These are phyloP conservation scores for Nephromyces sp. DNA, from an alignment of 169 alveolate genomes.

Conservation along the genomic window DNA sequence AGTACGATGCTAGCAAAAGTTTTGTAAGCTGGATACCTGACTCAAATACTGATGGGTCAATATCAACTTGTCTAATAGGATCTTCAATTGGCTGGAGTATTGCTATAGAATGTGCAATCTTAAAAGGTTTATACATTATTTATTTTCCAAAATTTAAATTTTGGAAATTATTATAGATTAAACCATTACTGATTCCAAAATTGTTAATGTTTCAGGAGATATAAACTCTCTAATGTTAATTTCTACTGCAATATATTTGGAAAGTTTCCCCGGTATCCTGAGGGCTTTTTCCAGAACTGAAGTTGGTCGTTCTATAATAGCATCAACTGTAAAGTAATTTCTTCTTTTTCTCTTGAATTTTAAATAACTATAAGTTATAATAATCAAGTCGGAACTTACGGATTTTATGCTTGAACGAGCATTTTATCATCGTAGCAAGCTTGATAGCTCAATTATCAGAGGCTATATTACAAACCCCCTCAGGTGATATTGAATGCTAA, in stretches of 20 bases:
- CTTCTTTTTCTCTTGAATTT: not conserved
- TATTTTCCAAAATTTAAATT: not conserved
- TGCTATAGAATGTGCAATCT: not conserved
- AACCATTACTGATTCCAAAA: too few relatives aligned
- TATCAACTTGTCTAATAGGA: not conserved
- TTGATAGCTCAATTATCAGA: not conserved
- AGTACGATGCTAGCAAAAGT: not conserved
- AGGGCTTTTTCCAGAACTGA: not conserved
- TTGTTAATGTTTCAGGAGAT: not conserved
- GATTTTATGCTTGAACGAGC: not conserved
- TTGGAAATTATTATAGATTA: not conserved
- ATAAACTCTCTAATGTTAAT: not conserved
- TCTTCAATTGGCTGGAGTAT: not conserved
- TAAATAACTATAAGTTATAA: not conserved
- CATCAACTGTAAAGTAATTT: not conserved
- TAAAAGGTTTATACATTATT: not conserved
- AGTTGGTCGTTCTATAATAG: not conserved
- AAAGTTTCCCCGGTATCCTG: not conserved
- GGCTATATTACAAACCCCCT: not conserved
- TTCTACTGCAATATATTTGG: not conserved
- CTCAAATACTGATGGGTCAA: not conserved
- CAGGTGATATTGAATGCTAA: not conserved
- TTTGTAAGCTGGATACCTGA: not conserved
- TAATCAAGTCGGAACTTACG: not conserved
- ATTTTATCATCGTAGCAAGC: not conserved